Evolutionary conservation across 2,329 filamentous ascomycete genomes (phyloP).

Genomic region (Neoscytalidium dimidiatum): DNA sequence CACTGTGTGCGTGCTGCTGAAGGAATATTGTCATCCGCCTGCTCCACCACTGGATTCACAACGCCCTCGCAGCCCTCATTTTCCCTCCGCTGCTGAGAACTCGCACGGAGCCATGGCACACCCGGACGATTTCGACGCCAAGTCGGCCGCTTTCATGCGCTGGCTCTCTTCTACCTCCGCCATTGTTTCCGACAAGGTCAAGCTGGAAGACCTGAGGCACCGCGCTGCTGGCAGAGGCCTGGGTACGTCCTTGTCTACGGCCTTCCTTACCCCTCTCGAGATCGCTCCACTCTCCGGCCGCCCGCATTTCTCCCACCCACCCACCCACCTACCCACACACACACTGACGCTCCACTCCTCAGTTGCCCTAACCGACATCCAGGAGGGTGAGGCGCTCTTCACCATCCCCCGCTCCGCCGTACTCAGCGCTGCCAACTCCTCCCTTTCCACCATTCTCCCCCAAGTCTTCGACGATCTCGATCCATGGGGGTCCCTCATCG

Average conservation of each 20-base stretch:
- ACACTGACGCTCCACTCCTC: conserved; percentile 1
- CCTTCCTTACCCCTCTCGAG: conserved; percentile 8
- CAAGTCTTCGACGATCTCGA: conserved; percentile 37
- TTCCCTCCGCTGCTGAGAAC: not conserved
- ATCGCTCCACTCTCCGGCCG: not conserved
- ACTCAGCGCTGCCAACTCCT: conserved; percentile 72
- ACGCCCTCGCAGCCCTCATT: not conserved
- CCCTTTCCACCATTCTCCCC: conserved; percentile 58
- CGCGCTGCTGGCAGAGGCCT: conserved; percentile 63
- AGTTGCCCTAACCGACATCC: conserved; percentile 73
- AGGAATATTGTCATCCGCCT: conserved; percentile 13
- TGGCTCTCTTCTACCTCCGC: conserved; percentile 60
- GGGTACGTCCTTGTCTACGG: conserved; percentile 49
- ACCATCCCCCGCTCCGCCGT: conserved; percentile 72
- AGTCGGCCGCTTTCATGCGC: conserved; percentile 54
- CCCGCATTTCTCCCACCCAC: not conserved
- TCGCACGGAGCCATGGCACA: not conserved
- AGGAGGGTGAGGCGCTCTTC: conserved; percentile 76
- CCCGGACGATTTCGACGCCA: conserved; percentile 39
- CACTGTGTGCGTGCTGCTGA: not conserved
- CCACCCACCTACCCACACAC: too few relatives aligned
- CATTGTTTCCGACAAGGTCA: conserved; percentile 59
- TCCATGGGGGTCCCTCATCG: conserved; percentile 63
- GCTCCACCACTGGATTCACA: not conserved
- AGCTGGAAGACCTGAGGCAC: conserved; percentile 58